Conservation (phyloP, 768 basidiomycete species). For the Termitomyces sp. region DNA sequence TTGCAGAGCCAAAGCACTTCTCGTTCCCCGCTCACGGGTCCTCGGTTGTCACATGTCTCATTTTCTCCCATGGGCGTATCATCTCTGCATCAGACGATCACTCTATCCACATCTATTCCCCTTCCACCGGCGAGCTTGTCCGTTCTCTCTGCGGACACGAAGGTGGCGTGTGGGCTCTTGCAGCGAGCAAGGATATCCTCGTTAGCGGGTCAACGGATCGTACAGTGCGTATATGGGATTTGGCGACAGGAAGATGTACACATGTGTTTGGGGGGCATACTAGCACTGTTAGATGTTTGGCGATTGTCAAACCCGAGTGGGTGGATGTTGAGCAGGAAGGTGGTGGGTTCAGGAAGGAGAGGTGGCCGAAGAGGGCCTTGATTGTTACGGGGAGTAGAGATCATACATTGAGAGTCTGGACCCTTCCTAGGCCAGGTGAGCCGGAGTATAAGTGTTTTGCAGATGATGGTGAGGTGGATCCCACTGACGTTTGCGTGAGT, state of each 20-base stretch:
- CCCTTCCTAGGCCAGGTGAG: constrained; percentile 57
- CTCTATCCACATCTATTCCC: constrained; percentile 92
- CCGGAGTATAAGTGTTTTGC: constrained; percentile 70
- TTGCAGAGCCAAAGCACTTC: constrained; percentile 67
- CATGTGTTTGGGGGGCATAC: constrained; percentile 97
- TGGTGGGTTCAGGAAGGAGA: constrained; percentile 62
- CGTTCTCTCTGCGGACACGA: constrained; percentile 85
- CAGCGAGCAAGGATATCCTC: constrained; percentile 80
- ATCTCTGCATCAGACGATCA: constrained; percentile 98
- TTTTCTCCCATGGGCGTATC: constrained; percentile 92
- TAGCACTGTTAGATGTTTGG: constrained; percentile 92
- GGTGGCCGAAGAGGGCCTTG: constrained; percentile 62
- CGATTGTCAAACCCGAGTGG: constrained; percentile 92
- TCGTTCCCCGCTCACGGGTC: constrained; percentile 87
- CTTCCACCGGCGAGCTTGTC: constrained; percentile 72
- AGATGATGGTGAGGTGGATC: constrained; percentile 58
- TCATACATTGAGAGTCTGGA: constrained; percentile 61
- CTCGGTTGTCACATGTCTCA: constrained; percentile 91
- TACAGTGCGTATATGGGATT: constrained; percentile 73
- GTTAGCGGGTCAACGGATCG: constrained; percentile 94
- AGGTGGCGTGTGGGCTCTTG: constrained; percentile 97
- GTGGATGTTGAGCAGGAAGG: constrained; percentile 68
- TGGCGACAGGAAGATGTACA: constrained; percentile 74
- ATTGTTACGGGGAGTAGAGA: constrained; percentile 77
- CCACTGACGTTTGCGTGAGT: constrained; percentile 39